Conservation (phyloP, 2,329 filamentous ascomycete genomes). For the Elsinoe ampelina region DNA sequence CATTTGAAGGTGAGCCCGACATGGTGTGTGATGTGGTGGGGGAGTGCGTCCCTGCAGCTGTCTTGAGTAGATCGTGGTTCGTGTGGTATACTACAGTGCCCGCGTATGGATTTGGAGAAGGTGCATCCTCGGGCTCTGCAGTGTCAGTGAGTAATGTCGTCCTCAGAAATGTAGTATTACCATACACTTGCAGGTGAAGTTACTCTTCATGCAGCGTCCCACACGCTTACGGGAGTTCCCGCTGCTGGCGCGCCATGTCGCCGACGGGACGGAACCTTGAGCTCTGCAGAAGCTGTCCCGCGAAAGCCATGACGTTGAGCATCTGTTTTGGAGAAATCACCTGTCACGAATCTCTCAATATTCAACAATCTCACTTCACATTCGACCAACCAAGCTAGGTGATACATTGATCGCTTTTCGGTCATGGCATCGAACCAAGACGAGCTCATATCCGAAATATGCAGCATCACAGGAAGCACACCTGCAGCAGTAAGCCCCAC, state of each 20-base stretch:
- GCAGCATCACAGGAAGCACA: constrained; percentile 28
- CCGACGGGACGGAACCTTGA: too few species aligned
- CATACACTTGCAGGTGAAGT: too few species aligned
- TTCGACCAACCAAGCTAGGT: constrained; percentile 1
- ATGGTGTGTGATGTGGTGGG: neutral
- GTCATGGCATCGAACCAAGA: constrained; percentile 25
- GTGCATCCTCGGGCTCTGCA: too few species aligned
- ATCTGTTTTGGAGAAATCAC: neutral
- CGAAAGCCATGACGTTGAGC: constrained; percentile 5
- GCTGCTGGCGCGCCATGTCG: too few species aligned
- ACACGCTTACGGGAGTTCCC: too few species aligned
- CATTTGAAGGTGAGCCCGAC: constrained; percentile 18
- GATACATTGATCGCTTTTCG: neutral
- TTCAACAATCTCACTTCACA: neutral
- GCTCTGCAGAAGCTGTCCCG: neutral
- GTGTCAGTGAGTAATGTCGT: too few species aligned
- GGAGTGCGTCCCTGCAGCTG: too few species aligned
- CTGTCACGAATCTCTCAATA: neutral
- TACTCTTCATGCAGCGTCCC: too few species aligned
- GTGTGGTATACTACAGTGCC: too few species aligned
- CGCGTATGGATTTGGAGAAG: too few species aligned
- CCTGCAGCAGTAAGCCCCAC: constrained; percentile 24
- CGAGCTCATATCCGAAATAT: constrained; percentile 29
- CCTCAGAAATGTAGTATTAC: too few species aligned
- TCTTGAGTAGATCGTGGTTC: too few species aligned